Evolutionary conservation across 1,284 basidiomycete genomes (phyloP), one percentile per base, ranked within the genome.

Genomic region (Tausonia pullulans): DNA sequence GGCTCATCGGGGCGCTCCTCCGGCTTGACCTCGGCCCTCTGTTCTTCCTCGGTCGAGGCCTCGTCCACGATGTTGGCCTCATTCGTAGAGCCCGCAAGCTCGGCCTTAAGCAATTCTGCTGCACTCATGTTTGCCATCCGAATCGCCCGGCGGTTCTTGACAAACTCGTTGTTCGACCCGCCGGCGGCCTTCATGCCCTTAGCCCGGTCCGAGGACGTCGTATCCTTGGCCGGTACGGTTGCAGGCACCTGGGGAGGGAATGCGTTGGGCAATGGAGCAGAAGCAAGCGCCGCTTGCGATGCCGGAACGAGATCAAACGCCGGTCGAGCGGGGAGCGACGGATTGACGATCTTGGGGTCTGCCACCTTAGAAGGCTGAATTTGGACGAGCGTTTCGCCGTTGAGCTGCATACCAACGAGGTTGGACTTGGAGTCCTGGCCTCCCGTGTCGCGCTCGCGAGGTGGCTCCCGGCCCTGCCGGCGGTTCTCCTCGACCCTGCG

Each of bases 41-140:
- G 27, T 27, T 69, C 27, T 69, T 65, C 58, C 40, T 58, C 67
- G 3, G 61, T 68, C 39, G 53, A 56, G 40, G 67, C 70, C 10
- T 69, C 69, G 16, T 62, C 67, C 2, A 64, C 70, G 4, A 52
- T 53, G 61, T 67, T 68, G 43, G 41, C 64, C 45, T 67, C 70
- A 27, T 59, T 68, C 53, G 64, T 66, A 9, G 65, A 69, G 50
- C 86, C 86, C 67, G 84, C 83, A 69, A 98, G 78, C 77, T 98
- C 90, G 61, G 92, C 93, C 77, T 91, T 94, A 70, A 98, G 81
- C 74, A 87, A 84, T 73, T 97, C 90, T 65, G 93, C 94, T 55
- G 95, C 95, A 77, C 85, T 90, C 82, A 97, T 84, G 74, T 98
- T 98, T 13, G 94, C 95, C 83, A 96, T 87, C 65, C 94, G 84